Conservation (phyloP, 352 stramenopile species). For the Saprolegnia parasitica region DNA sequence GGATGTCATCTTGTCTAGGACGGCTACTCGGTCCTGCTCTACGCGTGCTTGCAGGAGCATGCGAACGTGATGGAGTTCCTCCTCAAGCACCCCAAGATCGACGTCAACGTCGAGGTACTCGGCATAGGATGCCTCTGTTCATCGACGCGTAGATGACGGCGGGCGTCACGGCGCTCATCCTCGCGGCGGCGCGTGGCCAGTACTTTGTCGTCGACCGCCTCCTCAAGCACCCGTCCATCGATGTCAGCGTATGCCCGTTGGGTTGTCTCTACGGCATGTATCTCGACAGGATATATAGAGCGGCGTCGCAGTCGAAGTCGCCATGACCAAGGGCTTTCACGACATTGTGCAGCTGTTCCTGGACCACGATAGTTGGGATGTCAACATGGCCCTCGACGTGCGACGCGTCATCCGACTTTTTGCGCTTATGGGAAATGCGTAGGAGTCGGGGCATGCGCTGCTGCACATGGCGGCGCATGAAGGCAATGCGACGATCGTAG, state of each 20-base stretch:
- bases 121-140: background rate
- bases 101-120: background rate
- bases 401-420: background rate
- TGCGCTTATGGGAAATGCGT: background rate
- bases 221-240: background rate
- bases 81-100: constrained; percentile 1
- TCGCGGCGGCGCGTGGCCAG: background rate
- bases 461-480: background rate
- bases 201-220: background rate
- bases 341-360: background rate
- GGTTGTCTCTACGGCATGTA: background rate
- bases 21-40: background rate
- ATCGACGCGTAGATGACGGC: background rate
- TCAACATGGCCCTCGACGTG: background rate
- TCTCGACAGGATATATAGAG: background rate
- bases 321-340: background rate
- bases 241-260: background rate
- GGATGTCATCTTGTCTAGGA: background rate
- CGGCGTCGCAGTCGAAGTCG: background rate
- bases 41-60: background rate
- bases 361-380: background rate
- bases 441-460: background rate
- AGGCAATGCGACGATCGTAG: background rate
- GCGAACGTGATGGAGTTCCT: background rate
- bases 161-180: background rate